These are phyloP conservation scores for Dillenia suffruticosa DNA, from an alignment of 164 flowering plant species.

Conservation along the genomic window DNA sequence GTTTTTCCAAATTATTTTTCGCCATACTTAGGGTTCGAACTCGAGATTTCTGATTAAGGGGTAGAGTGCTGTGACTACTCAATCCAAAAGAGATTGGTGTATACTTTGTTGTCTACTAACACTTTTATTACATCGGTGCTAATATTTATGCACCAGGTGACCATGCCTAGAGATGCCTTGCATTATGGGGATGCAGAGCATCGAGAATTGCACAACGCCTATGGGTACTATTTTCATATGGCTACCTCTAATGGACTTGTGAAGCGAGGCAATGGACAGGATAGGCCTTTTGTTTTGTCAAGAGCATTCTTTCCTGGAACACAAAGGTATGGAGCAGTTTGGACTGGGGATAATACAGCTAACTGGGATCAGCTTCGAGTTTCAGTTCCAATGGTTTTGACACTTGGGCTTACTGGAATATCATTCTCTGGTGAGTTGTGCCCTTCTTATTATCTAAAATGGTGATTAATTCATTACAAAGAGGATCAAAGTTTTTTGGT, in stretches of 20 bases:
- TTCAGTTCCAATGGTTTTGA: slow-evolving; percentile 93
- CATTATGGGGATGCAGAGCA: slow-evolving; percentile 87
- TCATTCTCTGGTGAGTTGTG: slow-evolving; percentile 70
- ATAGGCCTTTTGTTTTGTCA: slow-evolving; percentile 95
- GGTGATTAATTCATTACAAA: background rate
- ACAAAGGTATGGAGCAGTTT: slow-evolving; percentile 89
- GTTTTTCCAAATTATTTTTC: no score
- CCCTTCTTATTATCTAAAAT: background rate
- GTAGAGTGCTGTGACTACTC: no score
- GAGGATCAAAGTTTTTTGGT: background rate
- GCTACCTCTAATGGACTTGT: slow-evolving; percentile 82
- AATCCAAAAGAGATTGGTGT: no score
- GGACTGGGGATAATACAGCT: slow-evolving; percentile 98
- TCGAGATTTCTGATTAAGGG: no score
- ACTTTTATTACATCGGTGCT: no score
- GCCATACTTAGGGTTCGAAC: no score
- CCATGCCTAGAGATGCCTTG: slow-evolving; percentile 99
- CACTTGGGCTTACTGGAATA: slow-evolving; percentile 88
- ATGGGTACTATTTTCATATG: slow-evolving; percentile 97
- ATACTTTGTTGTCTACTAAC: no score
- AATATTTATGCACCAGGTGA: slow-evolving; percentile 36
- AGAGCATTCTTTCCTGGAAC: slow-evolving; percentile 94
- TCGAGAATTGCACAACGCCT: slow-evolving; percentile 95
- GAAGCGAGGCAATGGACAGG: slow-evolving; percentile 82
- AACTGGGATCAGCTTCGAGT: slow-evolving; percentile 97